Evolutionary conservation across 805 yeast species (phyloP), one percentile per base, ranked within the genome.

Genomic region (Lachancea thermotolerans): DNA sequence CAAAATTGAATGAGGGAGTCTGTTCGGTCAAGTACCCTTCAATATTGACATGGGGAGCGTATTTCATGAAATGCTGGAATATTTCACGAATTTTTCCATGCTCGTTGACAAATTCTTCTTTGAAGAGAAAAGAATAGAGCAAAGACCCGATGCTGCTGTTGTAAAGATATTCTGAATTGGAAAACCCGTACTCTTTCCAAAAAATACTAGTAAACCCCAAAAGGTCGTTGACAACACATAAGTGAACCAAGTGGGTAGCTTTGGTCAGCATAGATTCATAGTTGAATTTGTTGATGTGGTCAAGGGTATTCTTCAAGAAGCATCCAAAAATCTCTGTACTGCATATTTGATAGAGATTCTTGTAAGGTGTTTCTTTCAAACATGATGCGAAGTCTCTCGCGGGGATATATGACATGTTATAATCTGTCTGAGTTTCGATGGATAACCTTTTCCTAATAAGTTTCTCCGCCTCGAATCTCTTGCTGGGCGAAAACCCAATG

Each of bases 401-500:
- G 6, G 73, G 71, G 7, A 86, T 69, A 14, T 74, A 80, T 4
- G 81, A 71, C 2, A 78, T 78, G 2, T 73, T 68, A 16, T 66
- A 49, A 1, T 71, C 66, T 3, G 68, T 58, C 0, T 69, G 62
- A 1, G 62, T 63, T 21, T 65, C 57, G 45, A 70, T 66, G 9
- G 75, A 71, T 35, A 74, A 61, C 25, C 74, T 59, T 30, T 74
- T 76, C 53, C 81, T 80, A 28, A 85, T 65, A 4, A 79, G 65
- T 37, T 73, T 74, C 45, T 85, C 82, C 6, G 95, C 91, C 48
- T 88, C 96, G 45, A 88, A 96, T 44, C 91, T 76, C 43, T 79
- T 81, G 53, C 88, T 88, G 0, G 91, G 68, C 0, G 84, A 70
- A 54, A 83, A 84, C 54, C 88, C 89, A 47, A 85, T 72, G 58